These are phyloP conservation scores for Eucalyptus marginata DNA, from an alignment of 345 rosid species.

Conservation along the genomic window DNA sequence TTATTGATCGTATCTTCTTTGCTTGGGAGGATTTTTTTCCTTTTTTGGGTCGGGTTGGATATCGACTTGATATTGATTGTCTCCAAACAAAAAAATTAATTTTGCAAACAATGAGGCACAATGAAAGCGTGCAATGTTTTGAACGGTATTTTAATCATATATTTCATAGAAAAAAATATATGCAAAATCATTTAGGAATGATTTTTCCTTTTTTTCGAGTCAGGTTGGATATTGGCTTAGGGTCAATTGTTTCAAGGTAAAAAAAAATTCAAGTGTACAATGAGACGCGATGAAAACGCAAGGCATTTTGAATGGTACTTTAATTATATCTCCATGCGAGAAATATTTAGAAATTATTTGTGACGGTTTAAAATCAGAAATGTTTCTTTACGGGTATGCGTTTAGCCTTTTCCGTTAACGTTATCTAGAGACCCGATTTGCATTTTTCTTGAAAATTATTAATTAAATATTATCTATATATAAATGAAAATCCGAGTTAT, in stretches of 20 bases:
- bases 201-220: too few relatives aligned
- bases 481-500: neutral
- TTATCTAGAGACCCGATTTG: neutral
- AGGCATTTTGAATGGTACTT: fast-evolving
- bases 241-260: too few relatives aligned
- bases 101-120: too few relatives aligned
- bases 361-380: fast-evolving
- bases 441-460: neutral
- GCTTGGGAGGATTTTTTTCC: neutral
- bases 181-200: too few relatives aligned
- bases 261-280: neutral
- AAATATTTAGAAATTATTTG: neutral
- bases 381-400: neutral
- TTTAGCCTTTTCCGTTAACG: neutral
- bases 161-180: too few relatives aligned
- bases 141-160: too few relatives aligned
- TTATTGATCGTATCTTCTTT: neutral
- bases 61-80: neutral
- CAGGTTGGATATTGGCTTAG: too few relatives aligned
- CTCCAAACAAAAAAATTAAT: too few relatives aligned
- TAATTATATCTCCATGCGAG: neutral
- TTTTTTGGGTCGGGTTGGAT: neutral
- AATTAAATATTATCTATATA: too few relatives aligned
- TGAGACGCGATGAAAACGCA: fast-evolving
- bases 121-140: too few relatives aligned